Evolutionary conservation across 2,329 filamentous ascomycete genomes (phyloP).

Genomic region (Geosmithia flava): DNA sequence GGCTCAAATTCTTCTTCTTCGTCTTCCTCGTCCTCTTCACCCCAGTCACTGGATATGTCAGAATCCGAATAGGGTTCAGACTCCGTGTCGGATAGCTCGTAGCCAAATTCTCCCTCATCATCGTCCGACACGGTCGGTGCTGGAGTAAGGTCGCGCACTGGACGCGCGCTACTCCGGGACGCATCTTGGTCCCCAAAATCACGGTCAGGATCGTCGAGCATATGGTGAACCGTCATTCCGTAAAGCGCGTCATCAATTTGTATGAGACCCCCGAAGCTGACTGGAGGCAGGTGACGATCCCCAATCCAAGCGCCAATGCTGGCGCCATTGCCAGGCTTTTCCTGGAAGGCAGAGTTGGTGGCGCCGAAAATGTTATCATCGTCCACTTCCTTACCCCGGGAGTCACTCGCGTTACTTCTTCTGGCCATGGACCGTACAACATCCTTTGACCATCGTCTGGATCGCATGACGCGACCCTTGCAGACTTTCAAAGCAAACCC

Average conservation of each 20-base stretch:
- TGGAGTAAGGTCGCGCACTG: conserved; percentile 23
- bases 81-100: conserved; percentile 50
- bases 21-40: conserved; percentile 33
- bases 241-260: conserved; percentile 74
- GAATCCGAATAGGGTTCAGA: conserved; percentile 39
- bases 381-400: conserved; percentile 19
- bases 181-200: conserved; percentile 19
- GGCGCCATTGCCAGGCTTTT: conserved; percentile 69
- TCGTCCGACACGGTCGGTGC: conserved; percentile 33
- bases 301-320: conserved; percentile 88
- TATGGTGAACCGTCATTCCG: conserved; percentile 94
- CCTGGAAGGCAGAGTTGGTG: conserved; percentile 66
- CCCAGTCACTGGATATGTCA: conserved; percentile 39
- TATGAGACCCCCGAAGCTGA: conserved; percentile 81
- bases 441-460: conserved; percentile 29
- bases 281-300: conserved; percentile 75
- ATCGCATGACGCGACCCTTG: conserved; percentile 53
- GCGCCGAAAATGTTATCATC: conserved; percentile 27
- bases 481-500: conserved; percentile 60
- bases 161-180: conserved; percentile 25
- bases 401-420: conserved; percentile 12
- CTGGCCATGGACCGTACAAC: conserved; percentile 18
- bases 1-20: conserved; percentile 46
- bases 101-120: conserved; percentile 33
- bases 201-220: conserved; percentile 63